Percentiles rank a stretch among this genome's conserved stretches.
These are phyloP conservation scores for Dillenia turbinata DNA, from an alignment of 164 flowering plant genomes.

Conservation along the genomic window DNA sequence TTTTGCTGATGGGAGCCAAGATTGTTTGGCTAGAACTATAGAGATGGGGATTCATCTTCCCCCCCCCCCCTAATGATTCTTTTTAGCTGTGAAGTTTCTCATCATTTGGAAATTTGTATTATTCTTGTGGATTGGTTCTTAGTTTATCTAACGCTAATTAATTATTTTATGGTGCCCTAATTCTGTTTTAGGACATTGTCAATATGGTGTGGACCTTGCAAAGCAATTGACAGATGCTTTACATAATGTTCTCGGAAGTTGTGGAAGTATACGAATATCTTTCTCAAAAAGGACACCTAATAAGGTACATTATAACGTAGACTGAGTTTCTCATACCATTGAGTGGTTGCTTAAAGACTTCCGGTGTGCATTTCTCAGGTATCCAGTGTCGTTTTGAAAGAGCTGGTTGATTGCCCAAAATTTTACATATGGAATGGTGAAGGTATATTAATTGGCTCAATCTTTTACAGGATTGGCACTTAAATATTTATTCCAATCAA, in stretches of 20 bases:
- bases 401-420: conserved; percentile 69
- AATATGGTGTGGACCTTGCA: conserved; percentile 85
- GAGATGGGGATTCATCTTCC: no score
- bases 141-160: no score
- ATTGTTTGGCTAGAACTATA: no score
- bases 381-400: conserved; percentile 47
- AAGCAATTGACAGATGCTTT: conserved; percentile 51
- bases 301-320: conserved; percentile 39
- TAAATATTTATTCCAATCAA: no score
- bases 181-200: conserved; percentile 54
- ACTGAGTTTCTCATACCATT: no score
- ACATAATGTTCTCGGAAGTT: conserved; percentile 61
- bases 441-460: conserved; percentile 40
- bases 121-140: no score
- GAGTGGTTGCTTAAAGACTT: no score
- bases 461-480: background rate
- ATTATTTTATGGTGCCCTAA: no score
- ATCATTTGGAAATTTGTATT: no score
- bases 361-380: conserved; percentile 33
- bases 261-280: conserved; percentile 87
- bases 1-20: no score
- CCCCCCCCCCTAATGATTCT: no score
- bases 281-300: conserved; percentile 81
- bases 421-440: conserved; percentile 85
- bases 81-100: no score